A percentile compares a stretch with the other conserved stretches of the same genome.
phyloP scores from a whole-genome alignment of 257 asterid genomes.

The Lantana camara region DNA sequence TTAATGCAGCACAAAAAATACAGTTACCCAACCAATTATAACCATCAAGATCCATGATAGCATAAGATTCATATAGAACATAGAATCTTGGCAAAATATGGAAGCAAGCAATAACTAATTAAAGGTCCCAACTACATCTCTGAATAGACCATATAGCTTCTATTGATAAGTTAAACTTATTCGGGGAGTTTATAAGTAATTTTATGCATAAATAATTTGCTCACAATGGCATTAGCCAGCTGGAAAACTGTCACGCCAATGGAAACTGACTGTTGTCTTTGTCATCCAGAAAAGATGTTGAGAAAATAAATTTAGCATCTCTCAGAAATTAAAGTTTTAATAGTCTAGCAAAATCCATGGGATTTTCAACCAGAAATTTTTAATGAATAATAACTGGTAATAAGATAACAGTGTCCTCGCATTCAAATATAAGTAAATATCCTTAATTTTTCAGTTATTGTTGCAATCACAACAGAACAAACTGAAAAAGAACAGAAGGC shows the following conservation, averaged over 20 bases:
- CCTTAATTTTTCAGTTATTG: too few species aligned
- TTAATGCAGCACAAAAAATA: not conserved
- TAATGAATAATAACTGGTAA: constrained; percentile 1
- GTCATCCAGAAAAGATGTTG: too few species aligned
- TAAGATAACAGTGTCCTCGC: constrained; percentile 6
- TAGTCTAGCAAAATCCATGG: not conserved
- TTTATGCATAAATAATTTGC: too few species aligned
- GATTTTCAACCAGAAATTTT: constrained; percentile 2
- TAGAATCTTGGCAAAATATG: not conserved
- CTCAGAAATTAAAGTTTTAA: constrained; percentile 2
- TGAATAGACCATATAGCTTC: constrained; percentile 7
- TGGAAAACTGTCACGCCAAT: too few species aligned
- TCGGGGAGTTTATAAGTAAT: too few species aligned
- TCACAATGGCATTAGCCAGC: too few species aligned
- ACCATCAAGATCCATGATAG: not conserved
- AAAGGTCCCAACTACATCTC: constrained; percentile 8
- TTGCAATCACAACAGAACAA: constrained; percentile 6
- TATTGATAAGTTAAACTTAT: not conserved
- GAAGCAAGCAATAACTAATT: not conserved
- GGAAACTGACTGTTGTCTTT: too few species aligned
- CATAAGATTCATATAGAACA: not conserved
- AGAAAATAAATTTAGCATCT: constrained; percentile 10
- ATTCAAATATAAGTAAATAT: not conserved
- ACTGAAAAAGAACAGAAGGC: not conserved
- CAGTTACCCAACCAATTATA: not conserved